Evolutionary conservation across 2,329 filamentous ascomycete genomes (phyloP), one percentile per base, ranked within the genome.

Genomic region (Tolypocladium album): DNA sequence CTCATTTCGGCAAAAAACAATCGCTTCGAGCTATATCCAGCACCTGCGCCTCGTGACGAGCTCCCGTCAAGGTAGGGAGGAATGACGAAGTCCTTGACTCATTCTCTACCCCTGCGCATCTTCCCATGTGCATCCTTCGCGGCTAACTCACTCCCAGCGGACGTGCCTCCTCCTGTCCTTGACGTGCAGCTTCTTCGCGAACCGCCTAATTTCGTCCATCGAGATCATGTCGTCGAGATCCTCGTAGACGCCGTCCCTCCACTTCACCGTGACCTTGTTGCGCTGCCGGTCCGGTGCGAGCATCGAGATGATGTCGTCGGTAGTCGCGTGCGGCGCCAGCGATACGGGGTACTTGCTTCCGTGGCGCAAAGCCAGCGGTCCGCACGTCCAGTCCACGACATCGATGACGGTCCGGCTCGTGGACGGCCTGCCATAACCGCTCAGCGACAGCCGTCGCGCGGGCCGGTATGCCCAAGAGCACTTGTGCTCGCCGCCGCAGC

Each of bases 221-320:
- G 62, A 58, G 6, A 71, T 60, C 17, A 60, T 34, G 1, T 62
- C 60, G 43, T 64, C 65, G 15, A 73, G 62, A 9, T 50, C 55
- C 61, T 72, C 68, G 3, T 42, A 52, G 9, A 58, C 61, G 20
- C 66, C 69, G 57, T 69, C 62, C 15, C 61, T 45, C 71, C 69
- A 73, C 43, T 65, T 64, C 38, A 72, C 69, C 34, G 68, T 11
- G 4, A 71, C 67, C 60, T 66, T 68, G 62, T 65, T 60, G 8
- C 59, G 55, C 15, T 55, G 59, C 56, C 57, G 55, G 55, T 70
- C 67, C 27, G 67, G 65, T 17, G 63, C 66, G 31, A 71, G 64
- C 58, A 67, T 64, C 17, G 59, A 58, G 39, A 65, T 57, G 56
- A 71, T 59, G 55, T 62, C 65, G 8, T 58, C 53, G 43, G 61